phyloP scores from a whole-genome alignment of 345 rosid species.

The Acer campestre region DNA sequence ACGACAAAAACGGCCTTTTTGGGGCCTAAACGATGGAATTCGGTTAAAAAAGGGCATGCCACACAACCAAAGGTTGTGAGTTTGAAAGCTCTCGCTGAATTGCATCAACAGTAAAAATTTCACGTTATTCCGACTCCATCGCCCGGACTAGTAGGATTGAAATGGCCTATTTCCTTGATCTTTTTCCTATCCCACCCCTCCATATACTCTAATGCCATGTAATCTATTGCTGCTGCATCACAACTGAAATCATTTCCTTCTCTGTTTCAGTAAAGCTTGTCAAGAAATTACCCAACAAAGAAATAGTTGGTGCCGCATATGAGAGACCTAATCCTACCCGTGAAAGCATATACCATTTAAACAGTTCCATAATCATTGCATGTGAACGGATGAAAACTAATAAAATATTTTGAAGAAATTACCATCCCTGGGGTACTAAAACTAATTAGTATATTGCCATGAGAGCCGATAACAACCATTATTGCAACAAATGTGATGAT shows the following conservation, averaged over 20 bases:
- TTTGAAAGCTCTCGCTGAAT: too few species aligned
- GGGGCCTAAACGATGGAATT: too few species aligned
- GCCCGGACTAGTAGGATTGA: too few species aligned
- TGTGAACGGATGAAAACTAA: conserved; percentile 14
- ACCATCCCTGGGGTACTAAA: conserved; percentile 96
- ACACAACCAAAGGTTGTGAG: too few species aligned
- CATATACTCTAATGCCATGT: too few species aligned
- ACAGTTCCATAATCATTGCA: not conserved
- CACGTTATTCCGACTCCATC: too few species aligned
- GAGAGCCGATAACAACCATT: conserved; percentile 79
- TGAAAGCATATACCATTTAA: conserved; percentile 13
- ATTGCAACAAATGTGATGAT: conserved; percentile 72
- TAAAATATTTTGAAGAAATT: conserved; percentile 23
- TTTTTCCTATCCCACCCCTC: too few species aligned
- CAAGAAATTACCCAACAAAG: conserved; percentile 79
- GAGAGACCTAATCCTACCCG: conserved; percentile 96
- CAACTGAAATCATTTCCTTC: conserved; percentile 92
- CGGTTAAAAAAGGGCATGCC: too few species aligned
- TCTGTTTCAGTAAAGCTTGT: conserved; percentile 96
- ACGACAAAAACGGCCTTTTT: too few species aligned
- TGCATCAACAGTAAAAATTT: too few species aligned
- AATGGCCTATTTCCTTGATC: too few species aligned
- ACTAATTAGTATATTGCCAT: conserved; percentile 56
- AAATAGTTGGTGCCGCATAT: conserved; percentile 85
- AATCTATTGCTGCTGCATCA: too few species aligned